Evolutionary conservation across 768 basidiomycete genomes (phyloP), one percentile per base, ranked within the genome.

Genomic region (Mycena amicta): DNA sequence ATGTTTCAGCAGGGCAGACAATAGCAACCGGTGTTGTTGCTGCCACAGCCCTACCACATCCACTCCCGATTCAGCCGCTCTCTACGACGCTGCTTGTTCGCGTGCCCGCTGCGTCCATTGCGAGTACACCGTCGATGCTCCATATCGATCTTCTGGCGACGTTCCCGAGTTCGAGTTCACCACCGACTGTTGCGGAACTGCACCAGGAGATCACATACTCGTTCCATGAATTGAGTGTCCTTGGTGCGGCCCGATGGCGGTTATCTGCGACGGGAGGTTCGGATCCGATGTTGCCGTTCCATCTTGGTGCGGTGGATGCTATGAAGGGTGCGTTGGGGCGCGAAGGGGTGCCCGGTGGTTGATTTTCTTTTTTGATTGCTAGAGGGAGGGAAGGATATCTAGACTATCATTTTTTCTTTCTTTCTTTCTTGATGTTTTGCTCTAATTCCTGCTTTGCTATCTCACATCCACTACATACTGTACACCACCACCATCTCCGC

Each of bases 271-370:
- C 41, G n/a, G 49, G 23, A 47, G 77, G 73, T 27, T 77, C 74
- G 53, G 79, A 83, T 65, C 77, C 83, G 11, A 74, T 76, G 37
- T 70, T 93, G 52, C 92, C 91, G 13, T 84, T 88, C 67, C 91
- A 93, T 67, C 76, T 93, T 31, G 86, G 84, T 28, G 89, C 89
- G 16, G 77, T 90, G 25, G 85, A 90, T 56, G 77, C 78, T 20
- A 89, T 91, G 83, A 71, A 73, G 31, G 70, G 71, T 46, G 78
- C 77, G 18, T 66, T 81, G 51, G 75, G 72, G 46, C 71, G 71
- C 16, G 77, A 62, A 61, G 25, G 20, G 16, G 25, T 57, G 52
- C 55, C 11, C 23, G 52, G 33, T 58, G n/a, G n/a, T n/a, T n/a
- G n/a, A n/a, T n/a, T n/a, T n/a, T n/a, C n/a, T n/a, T n/a, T n/a